Conservation (phyloP, 108 stramenopile species). For the Conticribra weissflogii region DNA sequence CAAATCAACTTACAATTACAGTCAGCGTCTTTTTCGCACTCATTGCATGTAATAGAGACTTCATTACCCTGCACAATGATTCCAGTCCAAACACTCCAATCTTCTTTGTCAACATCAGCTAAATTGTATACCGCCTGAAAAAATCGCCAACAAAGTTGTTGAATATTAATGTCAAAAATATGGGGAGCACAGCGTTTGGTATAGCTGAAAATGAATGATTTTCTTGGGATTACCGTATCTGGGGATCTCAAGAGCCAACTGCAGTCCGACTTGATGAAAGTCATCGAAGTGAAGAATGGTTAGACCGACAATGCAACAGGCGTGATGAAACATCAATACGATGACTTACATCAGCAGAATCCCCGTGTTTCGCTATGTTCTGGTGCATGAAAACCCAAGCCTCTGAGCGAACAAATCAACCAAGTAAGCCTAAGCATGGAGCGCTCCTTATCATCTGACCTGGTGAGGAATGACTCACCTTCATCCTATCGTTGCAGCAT, state of each 20-base stretch:
- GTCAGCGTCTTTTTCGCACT: constrained; percentile 7
- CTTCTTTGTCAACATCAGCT: not conserved
- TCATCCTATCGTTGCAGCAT: too few species aligned
- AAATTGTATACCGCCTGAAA: not conserved
- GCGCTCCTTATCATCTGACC: too few species aligned
- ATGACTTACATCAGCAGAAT: too few species aligned
- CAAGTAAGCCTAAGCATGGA: too few species aligned
- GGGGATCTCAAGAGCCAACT: not conserved
- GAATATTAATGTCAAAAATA: not conserved
- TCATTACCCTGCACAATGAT: constrained; percentile 4
- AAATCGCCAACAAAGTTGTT: too few species aligned
- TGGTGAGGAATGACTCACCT: too few species aligned
- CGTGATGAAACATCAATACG: not conserved
- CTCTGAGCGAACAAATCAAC: too few species aligned
- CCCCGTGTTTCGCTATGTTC: too few species aligned
- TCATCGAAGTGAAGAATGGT: not conserved
- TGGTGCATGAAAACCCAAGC: too few species aligned
- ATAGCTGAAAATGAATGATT: too few species aligned
- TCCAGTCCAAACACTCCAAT: constrained; percentile 16
- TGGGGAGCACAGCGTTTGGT: too few species aligned
- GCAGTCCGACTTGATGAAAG: not conserved
- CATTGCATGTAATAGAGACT: constrained; percentile 8
- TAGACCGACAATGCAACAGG: not conserved
- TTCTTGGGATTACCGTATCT: too few species aligned
- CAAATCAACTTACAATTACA: not conserved